Percentiles rank a stretch among this genome's conserved stretches.
Conservation (phyloP, 176 grass and related monocot species). For the Tuctoria greenei region DNA sequence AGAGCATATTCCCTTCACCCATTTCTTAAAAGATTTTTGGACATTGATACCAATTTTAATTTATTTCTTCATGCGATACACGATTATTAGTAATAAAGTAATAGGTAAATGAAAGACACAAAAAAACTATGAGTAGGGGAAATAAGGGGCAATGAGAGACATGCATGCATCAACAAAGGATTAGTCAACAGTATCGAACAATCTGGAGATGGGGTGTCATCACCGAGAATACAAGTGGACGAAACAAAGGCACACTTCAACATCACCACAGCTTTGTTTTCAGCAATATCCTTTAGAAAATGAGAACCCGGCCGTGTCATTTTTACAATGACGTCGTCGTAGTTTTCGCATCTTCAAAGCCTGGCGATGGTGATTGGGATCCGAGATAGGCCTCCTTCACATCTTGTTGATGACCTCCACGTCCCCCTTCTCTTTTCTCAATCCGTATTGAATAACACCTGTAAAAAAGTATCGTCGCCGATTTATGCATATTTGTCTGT, state of each 20-base stretch:
- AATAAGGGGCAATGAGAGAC: neutral
- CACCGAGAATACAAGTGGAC: neutral
- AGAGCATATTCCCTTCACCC: neutral
- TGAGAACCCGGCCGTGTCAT: no score
- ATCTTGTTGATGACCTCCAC: neutral
- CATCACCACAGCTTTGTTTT: neutral
- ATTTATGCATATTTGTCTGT: no score
- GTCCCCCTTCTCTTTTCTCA: neutral
- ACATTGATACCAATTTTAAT: neutral
- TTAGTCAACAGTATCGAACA: neutral
- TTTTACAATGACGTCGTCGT: no score
- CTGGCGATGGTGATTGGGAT: neutral
- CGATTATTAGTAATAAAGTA: neutral
- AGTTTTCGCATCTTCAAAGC: neutral
- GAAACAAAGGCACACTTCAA: neutral
- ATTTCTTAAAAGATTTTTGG: neutral
- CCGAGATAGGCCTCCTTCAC: neutral
- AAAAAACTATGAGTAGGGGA: neutral
- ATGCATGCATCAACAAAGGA: neutral
- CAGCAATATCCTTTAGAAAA: neutral
- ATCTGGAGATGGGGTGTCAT: neutral
- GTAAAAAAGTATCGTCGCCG: no score
- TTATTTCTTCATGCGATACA: neutral
- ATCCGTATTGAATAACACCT: no score
- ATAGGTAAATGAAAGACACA: neutral